Conservation (phyloP, 1,284 basidiomycete species). For the Ganoderma lingzhi region DNA sequence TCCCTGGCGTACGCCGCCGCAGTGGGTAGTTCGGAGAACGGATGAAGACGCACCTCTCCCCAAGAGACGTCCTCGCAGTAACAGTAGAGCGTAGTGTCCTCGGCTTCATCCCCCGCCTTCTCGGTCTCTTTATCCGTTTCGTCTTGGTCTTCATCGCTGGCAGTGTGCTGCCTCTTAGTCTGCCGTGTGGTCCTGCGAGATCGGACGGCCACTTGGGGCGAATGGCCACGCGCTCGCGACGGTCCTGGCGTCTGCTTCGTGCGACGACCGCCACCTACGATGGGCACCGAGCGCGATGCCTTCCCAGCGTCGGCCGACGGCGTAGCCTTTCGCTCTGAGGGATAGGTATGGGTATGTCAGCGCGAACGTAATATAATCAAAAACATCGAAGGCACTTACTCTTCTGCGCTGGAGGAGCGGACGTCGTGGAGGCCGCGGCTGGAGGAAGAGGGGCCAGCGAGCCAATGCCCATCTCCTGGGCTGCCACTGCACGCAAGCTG, state of each 20-base stretch:
- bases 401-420: constrained; percentile 38
- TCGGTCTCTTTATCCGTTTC: constrained; percentile 39
- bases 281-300: constrained; percentile 44
- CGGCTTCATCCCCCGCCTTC: constrained; percentile 55
- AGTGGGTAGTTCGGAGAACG: no score
- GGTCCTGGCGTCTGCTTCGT: not conserved
- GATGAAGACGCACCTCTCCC: constrained; percentile 58
- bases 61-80: constrained; percentile 71
- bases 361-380: not conserved
- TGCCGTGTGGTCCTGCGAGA: constrained; percentile 28
- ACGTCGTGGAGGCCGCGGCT: not conserved
- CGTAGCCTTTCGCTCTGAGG: constrained; percentile 20
- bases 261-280: constrained; percentile 18
- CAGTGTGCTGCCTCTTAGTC: constrained; percentile 53
- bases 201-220: constrained; percentile 40
- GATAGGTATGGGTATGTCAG: not conserved
- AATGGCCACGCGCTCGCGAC: constrained; percentile 28
- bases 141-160: constrained; percentile 48
- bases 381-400: constrained; percentile 33
- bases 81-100: constrained; percentile 68
- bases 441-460: not conserved
- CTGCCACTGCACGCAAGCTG: constrained; percentile 54
- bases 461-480: constrained; percentile 27
- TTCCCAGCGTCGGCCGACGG: constrained; percentile 42
- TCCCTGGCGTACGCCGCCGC: not conserved